phyloP scores from a whole-genome alignment of 345 rosid species.

The Angophora floribunda region DNA sequence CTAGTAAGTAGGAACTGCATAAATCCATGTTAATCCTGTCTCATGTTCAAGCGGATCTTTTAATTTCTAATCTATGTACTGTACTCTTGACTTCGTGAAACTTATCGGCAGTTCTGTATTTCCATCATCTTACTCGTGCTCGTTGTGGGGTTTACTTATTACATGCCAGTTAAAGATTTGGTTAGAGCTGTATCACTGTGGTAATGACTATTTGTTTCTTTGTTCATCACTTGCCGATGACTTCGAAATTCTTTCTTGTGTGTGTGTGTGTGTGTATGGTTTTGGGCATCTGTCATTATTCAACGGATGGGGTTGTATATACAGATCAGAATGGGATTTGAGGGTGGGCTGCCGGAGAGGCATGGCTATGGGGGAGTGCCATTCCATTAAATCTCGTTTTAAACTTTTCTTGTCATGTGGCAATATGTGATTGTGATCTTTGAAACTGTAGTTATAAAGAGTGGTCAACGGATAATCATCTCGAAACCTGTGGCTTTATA shows the following conservation, averaged over 20 bases:
- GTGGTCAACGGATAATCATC: not conserved
- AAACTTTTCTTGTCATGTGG: not conserved
- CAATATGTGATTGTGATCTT: not conserved
- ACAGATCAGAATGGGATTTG: not conserved
- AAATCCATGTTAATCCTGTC: not conserved
- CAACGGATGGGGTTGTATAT: not conserved
- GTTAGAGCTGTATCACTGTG: not conserved
- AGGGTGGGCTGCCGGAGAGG: not conserved
- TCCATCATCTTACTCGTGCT: not conserved
- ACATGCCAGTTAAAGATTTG: not conserved
- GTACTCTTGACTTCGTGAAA: not conserved
- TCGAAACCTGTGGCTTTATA: not conserved
- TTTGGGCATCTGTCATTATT: not conserved
- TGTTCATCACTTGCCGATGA: not conserved
- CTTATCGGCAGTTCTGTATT: not conserved
- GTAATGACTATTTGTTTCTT: not conserved
- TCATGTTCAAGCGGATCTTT: not conserved
- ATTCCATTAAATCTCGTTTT: not conserved
- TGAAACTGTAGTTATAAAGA: not conserved
- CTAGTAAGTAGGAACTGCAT: not conserved
- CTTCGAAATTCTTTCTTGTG: not conserved
- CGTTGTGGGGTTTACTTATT: not conserved
- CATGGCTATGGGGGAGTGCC: not conserved
- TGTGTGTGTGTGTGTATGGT: not conserved
- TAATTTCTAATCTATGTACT: conserved; percentile 5